These are phyloP conservation scores for Colletotrichum cordylinicola DNA, from an alignment of 2,329 filamentous ascomycete genomes.

Conservation along the genomic window DNA sequence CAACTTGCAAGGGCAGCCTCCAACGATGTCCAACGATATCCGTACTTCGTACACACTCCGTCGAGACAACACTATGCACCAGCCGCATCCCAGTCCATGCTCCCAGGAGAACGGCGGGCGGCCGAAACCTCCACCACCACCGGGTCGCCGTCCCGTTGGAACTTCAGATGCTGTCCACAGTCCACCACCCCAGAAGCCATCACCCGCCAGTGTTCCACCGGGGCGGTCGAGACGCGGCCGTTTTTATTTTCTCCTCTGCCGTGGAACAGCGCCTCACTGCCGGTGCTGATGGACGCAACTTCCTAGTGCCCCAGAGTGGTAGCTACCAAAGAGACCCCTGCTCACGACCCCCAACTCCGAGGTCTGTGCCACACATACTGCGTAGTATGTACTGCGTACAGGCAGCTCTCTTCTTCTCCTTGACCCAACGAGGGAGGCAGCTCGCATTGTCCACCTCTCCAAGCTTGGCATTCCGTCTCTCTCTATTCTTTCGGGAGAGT, in stretches of 20 bases:
- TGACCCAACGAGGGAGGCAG: not conserved
- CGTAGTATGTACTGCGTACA: no score
- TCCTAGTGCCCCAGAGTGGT: not conserved
- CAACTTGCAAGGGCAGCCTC: not conserved
- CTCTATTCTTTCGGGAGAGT: not conserved
- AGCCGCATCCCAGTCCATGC: not conserved
- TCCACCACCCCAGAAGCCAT: not conserved
- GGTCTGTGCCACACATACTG: not conserved
- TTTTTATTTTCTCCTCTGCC: not conserved
- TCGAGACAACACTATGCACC: not conserved
- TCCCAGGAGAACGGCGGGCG: not conserved
- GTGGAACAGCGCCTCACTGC: not conserved
- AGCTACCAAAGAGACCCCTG: not conserved
- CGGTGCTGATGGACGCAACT: not conserved
- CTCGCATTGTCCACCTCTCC: not conserved
- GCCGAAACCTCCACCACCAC: not conserved
- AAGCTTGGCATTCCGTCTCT: not conserved
- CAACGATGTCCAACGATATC: not conserved
- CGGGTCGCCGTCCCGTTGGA: not conserved
- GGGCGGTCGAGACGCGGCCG: not conserved
- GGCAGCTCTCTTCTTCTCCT: not conserved
- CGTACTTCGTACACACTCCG: not conserved
- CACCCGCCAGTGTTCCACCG: not conserved
- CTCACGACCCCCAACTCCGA: not conserved
- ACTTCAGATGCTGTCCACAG: not conserved